These are phyloP conservation scores for Albophoma yamanashiensis DNA, from an alignment of 2,329 filamentous ascomycete genomes.

Conservation along the genomic window DNA sequence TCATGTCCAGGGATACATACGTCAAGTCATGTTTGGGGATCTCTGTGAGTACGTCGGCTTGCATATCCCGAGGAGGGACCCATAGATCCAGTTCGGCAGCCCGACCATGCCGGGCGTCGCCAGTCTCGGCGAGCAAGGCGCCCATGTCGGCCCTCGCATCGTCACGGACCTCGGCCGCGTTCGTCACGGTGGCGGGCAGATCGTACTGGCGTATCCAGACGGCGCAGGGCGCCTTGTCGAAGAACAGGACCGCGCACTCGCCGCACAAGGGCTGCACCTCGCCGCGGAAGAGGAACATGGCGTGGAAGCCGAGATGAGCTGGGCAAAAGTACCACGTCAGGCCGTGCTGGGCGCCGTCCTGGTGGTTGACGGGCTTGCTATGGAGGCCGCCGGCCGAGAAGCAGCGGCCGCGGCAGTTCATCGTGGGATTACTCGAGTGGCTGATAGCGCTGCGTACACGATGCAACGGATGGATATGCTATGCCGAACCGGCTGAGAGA, in stretches of 20 bases:
- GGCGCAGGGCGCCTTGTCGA: conserved; percentile 3
- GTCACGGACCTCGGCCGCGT: not conserved
- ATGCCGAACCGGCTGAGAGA: not conserved
- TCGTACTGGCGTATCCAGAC: conserved; percentile 13
- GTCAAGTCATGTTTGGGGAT: conserved; percentile 13
- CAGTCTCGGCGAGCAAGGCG: conserved; percentile 1
- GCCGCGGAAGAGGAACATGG: conserved; percentile 7
- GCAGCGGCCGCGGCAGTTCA: conserved; percentile 15
- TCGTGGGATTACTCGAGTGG: not conserved
- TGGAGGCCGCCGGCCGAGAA: conserved; percentile 4
- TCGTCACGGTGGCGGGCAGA: conserved; percentile 1
- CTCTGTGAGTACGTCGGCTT: conserved; percentile 3
- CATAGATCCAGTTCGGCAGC: not conserved
- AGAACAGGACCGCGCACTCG: conserved; percentile 22
- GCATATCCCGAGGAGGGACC: not conserved
- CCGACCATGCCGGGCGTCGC: not conserved
- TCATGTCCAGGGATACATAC: conserved; percentile 9
- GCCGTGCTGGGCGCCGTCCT: conserved; percentile 6
- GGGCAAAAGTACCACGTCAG: conserved; percentile 19
- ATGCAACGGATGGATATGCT: not conserved
- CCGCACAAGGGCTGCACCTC: conserved; percentile 18
- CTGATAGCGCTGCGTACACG: not conserved
- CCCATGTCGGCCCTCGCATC: conserved; percentile 1
- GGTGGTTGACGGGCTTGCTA: conserved; percentile 10
- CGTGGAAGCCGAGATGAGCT: conserved; percentile 16